Evolutionary conservation across 345 rosid genomes (phyloP), one percentile per base, ranked within the genome.

Genomic region (Raphanus raphanistrum): DNA sequence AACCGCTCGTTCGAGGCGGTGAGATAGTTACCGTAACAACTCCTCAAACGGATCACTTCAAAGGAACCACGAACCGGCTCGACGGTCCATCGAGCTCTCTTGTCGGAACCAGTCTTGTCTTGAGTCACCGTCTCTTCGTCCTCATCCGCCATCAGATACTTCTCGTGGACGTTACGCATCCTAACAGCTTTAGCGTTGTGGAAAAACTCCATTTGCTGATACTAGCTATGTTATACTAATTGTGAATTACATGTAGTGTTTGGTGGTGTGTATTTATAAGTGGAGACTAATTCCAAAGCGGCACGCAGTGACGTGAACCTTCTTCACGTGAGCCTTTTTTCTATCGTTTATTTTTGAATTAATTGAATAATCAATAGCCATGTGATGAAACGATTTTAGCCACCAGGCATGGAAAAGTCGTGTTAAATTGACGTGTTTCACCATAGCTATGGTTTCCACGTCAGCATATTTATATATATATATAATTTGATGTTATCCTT

Each of bases 1-100:
- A 88, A 90, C 15, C 91, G 94, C 76, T 85, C 84, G 69, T 90
- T 89, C 7, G 96, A 85, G 67, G 94, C 94, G 50, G 98, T 90
- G 32, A 92, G 87, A 80, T 95, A 95, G 26, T 67, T 90, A 0
- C 90, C 90, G 57, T 85, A 83, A 59, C 88, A 78, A 73, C 90
- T 85, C 82, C 68, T 90, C 50, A 95, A 84, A 48, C 92, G 94
- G 61, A 95, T 57, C 38, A 90, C 79, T 66, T 77, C 76, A 1
- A 83, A 71, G 27, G 86, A 76, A 21, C 85, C 87, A n/a, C 87
- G 85, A 1, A 92, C 88, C 28, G 76, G 68, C 71, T 92, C 96
- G 0, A 95, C 93, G 3, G 78, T 85, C 97, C 97, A 94, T 11
- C 80, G 76, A 33, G 90, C 91, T 68, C 57, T 86, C 74, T 81